Evolutionary conservation across 495 filamentous ascomycete genomes (phyloP), one percentile per base, ranked within the genome.

Genomic region (Penicillium cataractarum): DNA sequence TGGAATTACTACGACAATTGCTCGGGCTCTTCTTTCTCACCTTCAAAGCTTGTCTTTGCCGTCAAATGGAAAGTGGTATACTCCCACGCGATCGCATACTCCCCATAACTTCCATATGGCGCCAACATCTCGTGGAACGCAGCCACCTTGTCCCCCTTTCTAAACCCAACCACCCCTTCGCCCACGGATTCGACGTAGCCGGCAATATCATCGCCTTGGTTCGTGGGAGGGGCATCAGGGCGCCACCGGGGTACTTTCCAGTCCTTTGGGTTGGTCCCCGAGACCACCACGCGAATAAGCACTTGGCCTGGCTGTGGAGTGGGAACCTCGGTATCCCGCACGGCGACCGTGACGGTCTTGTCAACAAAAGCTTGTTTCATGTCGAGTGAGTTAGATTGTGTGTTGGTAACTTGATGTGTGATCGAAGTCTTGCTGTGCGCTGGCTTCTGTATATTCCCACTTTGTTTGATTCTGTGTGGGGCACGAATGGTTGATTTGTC

Each of bases 181-280:
- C 89, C 88, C 56, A 89, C 84, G 2, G 69, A 60, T 22, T 88
- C 71, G 21, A 92, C 81, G 37, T 84, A 75, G 50, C 89, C 89
- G 13, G 87, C 86, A 55, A 90, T 88, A 65, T 91, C 89, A 71
- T 93, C 89, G 37, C 90, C 90, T 51, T 76, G 66, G 73, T 92
- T 92, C 6, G 70, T 22, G 3, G 55, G 60, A n/a, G 40, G 10
- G 10, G 46, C 52, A 12, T 71, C 55, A 1, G 65, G 46, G 13
- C 60, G 53, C 61, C 62, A 73, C 44, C 71, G 64, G 1, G 81
- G 77, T 2, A 74, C 31, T 65, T 89, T 92, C 90, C 89, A 92
- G 75, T 94, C 91, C 68, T 93, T 93, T 3, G 91, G 91, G 71
- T 93, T 93, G 22, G 84, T 87, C 21, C 88, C 89, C 40, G 81